Evolutionary conservation across 164 flowering plant species (phyloP).

Genomic region (Umbellularia californica): DNA sequence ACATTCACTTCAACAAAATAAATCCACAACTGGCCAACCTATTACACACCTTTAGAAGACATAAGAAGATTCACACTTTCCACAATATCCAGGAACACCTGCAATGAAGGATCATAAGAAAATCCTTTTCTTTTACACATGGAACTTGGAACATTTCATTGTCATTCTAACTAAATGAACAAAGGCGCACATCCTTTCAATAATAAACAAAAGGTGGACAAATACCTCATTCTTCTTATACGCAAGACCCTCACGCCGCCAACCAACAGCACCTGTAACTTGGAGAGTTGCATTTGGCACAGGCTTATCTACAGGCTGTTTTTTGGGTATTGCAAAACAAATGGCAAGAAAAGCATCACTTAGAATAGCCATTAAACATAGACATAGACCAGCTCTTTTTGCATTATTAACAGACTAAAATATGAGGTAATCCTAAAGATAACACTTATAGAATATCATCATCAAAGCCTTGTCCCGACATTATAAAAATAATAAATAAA

Average conservation of each 20-base stretch:
- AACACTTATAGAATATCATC: too few relatives aligned
- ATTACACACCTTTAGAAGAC: constrained; percentile 88
- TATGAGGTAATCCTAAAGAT: too few relatives aligned
- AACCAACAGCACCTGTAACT: constrained; percentile 99
- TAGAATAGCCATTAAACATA: not conserved
- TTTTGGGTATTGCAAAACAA: constrained; percentile 5
- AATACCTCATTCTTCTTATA: constrained; percentile 96
- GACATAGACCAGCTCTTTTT: too few relatives aligned
- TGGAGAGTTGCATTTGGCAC: constrained; percentile 98
- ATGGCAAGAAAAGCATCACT: constrained; percentile 3
- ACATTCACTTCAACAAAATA: too few relatives aligned
- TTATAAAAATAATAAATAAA: too few relatives aligned
- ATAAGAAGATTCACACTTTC: constrained; percentile 99
- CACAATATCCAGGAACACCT: constrained; percentile 98
- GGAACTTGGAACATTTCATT: too few relatives aligned
- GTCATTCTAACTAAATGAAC: too few relatives aligned
- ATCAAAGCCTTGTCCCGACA: too few relatives aligned
- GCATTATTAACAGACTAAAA: too few relatives aligned
- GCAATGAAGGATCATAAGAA: constrained; percentile 15
- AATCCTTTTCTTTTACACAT: too few relatives aligned
- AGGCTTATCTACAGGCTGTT: constrained; percentile 78
- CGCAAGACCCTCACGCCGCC: constrained; percentile 96
- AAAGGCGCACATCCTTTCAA: too few relatives aligned
- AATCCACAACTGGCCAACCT: not conserved
- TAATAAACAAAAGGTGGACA: not conserved